Evolutionary conservation across 805 yeast genomes (phyloP).

Genomic region (Zygosaccharomyces kombuchaensis): DNA sequence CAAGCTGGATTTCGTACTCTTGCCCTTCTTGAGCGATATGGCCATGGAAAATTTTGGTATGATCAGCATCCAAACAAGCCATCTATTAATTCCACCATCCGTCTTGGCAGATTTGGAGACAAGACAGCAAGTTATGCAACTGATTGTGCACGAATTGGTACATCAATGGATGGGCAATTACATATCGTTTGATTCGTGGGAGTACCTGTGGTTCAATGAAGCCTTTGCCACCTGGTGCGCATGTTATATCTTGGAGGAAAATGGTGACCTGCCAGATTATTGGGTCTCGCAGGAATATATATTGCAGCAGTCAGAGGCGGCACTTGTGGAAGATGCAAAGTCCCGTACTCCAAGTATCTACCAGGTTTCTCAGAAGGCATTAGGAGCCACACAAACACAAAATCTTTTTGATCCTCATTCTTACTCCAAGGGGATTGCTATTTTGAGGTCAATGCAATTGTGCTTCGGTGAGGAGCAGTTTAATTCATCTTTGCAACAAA

Average conservation of each 20-base stretch:
- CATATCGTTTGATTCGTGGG: slow-evolving; percentile 65
- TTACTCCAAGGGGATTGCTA: slow-evolving; percentile 32
- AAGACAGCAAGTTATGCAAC: slow-evolving; percentile 43
- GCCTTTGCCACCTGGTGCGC: slow-evolving; percentile 75
- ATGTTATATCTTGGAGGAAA: slow-evolving; percentile 39
- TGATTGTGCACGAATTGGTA: slow-evolving; percentile 66
- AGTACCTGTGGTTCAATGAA: slow-evolving; percentile 69
- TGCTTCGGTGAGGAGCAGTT: slow-evolving; percentile 23
- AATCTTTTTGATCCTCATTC: slow-evolving; percentile 32
- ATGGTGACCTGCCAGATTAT: slow-evolving; percentile 21
- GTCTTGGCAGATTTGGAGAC: slow-evolving; percentile 26
- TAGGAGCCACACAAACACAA: slow-evolving; percentile 19
- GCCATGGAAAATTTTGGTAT: slow-evolving; percentile 81
- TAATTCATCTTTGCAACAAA: slow-evolving; percentile 15
- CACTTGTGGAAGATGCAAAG: slow-evolving; percentile 18
- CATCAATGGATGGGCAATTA: slow-evolving; percentile 80
- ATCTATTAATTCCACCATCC: slow-evolving; percentile 39
- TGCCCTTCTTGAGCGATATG: slow-evolving; percentile 70
- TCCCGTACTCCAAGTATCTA: slow-evolving; percentile 16
- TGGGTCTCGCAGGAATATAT: slow-evolving; percentile 27
- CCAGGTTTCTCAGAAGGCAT: slow-evolving; percentile 13
- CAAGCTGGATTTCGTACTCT: slow-evolving; percentile 62
- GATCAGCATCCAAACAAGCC: slow-evolving; percentile 54
- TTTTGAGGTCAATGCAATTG: slow-evolving; percentile 29
- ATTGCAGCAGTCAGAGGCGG: slow-evolving; percentile 15